phyloP scores from a whole-genome alignment of 2,329 filamentous ascomycete genomes.

The Helotiales sp. region DNA sequence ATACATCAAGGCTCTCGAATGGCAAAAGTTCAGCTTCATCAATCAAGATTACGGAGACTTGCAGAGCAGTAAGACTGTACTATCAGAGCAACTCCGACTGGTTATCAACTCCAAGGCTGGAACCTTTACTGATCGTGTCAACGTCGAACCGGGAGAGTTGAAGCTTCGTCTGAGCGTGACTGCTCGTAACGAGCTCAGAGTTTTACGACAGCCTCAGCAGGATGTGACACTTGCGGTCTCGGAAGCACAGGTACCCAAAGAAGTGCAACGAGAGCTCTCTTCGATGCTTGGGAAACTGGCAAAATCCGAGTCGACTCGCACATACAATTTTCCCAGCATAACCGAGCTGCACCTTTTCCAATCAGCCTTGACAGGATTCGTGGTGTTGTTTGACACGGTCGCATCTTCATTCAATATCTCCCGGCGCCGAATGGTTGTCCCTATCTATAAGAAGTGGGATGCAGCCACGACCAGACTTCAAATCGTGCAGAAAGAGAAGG shows the following conservation, averaged over 20 bases:
- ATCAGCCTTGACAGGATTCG: slow-evolving; percentile 75
- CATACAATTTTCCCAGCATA: slow-evolving; percentile 65
- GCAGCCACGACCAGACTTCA: slow-evolving; percentile 78
- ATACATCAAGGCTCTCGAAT: slow-evolving; percentile 45
- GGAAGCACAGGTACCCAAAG: slow-evolving; percentile 62
- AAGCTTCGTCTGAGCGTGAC: slow-evolving; percentile 63
- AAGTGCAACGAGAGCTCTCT: slow-evolving; percentile 61
- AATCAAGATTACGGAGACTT: slow-evolving; percentile 62
- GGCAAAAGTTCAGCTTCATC: slow-evolving; percentile 70
- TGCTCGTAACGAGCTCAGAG: slow-evolving; percentile 60
- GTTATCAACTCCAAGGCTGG: slow-evolving; percentile 75
- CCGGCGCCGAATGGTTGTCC: slow-evolving; percentile 83
- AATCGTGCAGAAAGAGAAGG: slow-evolving; percentile 73
- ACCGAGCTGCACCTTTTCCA: slow-evolving; percentile 78
- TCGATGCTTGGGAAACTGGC: slow-evolving; percentile 49
- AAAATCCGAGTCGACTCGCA: slow-evolving; percentile 65
- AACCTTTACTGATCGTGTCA: slow-evolving; percentile 80
- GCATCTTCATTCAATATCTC: slow-evolving; percentile 79
- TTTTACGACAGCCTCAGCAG: slow-evolving; percentile 71
- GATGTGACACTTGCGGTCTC: slow-evolving; percentile 77
- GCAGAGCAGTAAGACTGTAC: slow-evolving; percentile 64
- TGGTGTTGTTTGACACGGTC: slow-evolving; percentile 71
- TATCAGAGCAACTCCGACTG: slow-evolving; percentile 75
- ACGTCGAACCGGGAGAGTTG: slow-evolving; percentile 74
- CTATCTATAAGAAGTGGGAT: slow-evolving; percentile 94